phyloP scores from a whole-genome alignment of 2,329 filamentous ascomycete species.

The Keithomyces neogunnii region DNA sequence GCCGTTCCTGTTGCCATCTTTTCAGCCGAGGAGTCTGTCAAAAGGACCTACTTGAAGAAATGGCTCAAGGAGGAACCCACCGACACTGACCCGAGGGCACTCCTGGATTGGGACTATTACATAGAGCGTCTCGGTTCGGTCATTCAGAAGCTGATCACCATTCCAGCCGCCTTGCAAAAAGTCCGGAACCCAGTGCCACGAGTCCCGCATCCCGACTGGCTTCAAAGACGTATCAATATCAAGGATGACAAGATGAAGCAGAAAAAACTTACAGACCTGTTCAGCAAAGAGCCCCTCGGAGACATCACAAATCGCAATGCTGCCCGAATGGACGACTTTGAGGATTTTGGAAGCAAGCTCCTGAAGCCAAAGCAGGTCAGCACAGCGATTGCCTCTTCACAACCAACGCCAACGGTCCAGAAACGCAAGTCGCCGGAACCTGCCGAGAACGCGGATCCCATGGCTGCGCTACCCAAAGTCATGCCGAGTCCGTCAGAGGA shows the following conservation, averaged over 20 bases:
- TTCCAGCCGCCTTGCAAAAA: slow-evolving; percentile 92
- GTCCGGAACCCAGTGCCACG: slow-evolving; percentile 89
- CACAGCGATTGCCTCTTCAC: slow-evolving; percentile 47
- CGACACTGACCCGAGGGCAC: slow-evolving; percentile 79
- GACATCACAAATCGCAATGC: slow-evolving; percentile 62
- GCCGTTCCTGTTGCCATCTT: slow-evolving; percentile 96
- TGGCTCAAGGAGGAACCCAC: slow-evolving; percentile 91
- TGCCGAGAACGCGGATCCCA: slow-evolving; percentile 63
- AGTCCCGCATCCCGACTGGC: slow-evolving; percentile 92
- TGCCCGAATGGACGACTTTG: slow-evolving; percentile 56
- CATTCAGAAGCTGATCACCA: slow-evolving; percentile 98
- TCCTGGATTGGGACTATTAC: slow-evolving; percentile 98
- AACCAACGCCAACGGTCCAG: slow-evolving; percentile 37
- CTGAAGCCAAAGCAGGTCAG: slow-evolving; percentile 55
- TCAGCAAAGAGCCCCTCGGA: slow-evolving; percentile 60
- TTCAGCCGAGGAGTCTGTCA: slow-evolving; percentile 81
- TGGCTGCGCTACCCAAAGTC: slow-evolving; percentile 67
- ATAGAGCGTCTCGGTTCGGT: slow-evolving; percentile 91
- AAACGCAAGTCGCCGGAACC: slow-evolving; percentile 70
- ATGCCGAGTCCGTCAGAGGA: slow-evolving; percentile 83
- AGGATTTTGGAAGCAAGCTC: slow-evolving; percentile 69
- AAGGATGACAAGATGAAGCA: slow-evolving; percentile 98
- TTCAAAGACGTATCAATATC: slow-evolving; percentile 84
- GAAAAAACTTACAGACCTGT: slow-evolving; percentile 95
- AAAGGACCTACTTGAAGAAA: slow-evolving; percentile 82